phyloP scores from a whole-genome alignment of 2,329 filamentous ascomycete species.

The Polytolypa hystricis region DNA sequence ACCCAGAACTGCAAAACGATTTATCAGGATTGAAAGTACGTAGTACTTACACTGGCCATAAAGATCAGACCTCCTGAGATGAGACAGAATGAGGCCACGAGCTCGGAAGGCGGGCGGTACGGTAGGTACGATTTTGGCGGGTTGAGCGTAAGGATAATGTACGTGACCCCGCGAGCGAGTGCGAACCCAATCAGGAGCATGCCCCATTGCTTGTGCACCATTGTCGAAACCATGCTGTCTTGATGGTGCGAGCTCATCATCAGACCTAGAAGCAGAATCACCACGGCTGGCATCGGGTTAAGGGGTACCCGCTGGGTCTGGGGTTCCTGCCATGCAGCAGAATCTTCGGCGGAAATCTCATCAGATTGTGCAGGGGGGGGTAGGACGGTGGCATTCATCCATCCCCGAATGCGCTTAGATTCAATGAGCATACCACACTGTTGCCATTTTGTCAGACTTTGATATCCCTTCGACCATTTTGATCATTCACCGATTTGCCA shows the following conservation, averaged over 20 bases:
- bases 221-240: constrained; percentile 68
- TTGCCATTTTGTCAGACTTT: constrained; percentile 11
- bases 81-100: constrained; percentile 77
- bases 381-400: constrained; percentile 39
- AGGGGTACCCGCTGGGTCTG: constrained; percentile 62
- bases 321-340: constrained; percentile 49
- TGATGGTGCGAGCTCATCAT: constrained; percentile 97
- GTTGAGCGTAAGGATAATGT: constrained; percentile 65
- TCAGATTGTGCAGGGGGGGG: constrained; percentile 5
- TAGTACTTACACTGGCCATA: constrained; percentile 71
- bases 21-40: too few species aligned
- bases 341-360: constrained; percentile 17
- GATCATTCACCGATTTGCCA: constrained; percentile 14
- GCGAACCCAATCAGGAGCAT: constrained; percentile 71
- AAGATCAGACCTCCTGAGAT: constrained; percentile 82
- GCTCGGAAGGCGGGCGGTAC: constrained; percentile 76
- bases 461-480: background rate
- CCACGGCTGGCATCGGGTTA: constrained; percentile 77
- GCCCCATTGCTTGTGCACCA: constrained; percentile 93
- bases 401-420: constrained; percentile 55
- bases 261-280: constrained; percentile 76
- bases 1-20: too few species aligned
- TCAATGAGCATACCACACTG: constrained; percentile 77
- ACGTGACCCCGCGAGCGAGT: constrained; percentile 66
- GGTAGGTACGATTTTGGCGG: constrained; percentile 72